phyloP scores from a whole-genome alignment of 1,139 yeast species.

The Entelexis paramagnoliae region DNA sequence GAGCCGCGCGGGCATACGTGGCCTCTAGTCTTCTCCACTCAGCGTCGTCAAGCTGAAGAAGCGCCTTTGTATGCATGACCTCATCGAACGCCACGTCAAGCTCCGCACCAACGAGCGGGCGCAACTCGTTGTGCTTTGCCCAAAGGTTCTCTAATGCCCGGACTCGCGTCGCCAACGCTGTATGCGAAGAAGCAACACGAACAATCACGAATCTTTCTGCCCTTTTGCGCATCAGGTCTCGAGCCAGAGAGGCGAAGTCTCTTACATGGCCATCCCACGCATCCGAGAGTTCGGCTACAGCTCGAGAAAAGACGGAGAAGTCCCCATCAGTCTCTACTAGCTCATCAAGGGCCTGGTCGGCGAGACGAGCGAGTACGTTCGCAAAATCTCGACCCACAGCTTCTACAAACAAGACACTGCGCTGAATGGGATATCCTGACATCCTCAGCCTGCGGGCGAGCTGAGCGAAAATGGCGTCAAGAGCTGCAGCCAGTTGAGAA shows the following conservation, averaged over 20 bases:
- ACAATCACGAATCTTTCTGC: conserved; percentile 63
- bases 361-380: conserved; percentile 25
- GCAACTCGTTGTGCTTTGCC: conserved; percentile 45
- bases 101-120: conserved; percentile 28
- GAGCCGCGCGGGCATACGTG: conserved; percentile 11
- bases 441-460: conserved; percentile 50
- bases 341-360: conserved; percentile 10
- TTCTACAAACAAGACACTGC: conserved; percentile 58
- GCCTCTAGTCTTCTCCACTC: conserved; percentile 11
- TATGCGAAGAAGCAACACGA: conserved; percentile 44
- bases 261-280: conserved; percentile 43
- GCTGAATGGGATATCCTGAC: conserved; percentile 52
- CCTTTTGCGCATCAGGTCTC: conserved; percentile 68
- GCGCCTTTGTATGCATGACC: neutral
- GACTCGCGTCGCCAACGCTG: conserved; percentile 40
- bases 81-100: conserved; percentile 28
- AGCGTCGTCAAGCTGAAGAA: conserved; percentile 3
- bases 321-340: conserved; percentile 18
- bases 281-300: conserved; percentile 8
- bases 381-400: conserved; percentile 44
- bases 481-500: conserved; percentile 39
- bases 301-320: neutral
- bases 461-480: conserved; percentile 48
- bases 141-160: conserved; percentile 42
- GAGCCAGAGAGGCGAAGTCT: conserved; percentile 49